Evolutionary conservation across 2,329 filamentous ascomycete species (phyloP).

Genomic region (Ascochyta viciae-villosae): DNA sequence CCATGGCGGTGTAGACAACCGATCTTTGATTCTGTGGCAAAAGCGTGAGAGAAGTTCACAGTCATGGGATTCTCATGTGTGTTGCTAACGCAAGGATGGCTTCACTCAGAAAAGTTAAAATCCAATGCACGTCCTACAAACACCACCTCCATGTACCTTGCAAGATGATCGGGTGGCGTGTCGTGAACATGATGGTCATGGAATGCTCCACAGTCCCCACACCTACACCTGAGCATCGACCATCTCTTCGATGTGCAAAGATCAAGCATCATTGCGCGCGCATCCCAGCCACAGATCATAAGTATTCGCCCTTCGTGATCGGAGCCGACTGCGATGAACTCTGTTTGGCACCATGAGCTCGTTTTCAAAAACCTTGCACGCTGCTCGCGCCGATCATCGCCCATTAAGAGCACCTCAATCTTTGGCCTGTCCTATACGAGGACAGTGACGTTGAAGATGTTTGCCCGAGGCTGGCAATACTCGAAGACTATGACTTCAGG

Average conservation of each 20-base stretch:
- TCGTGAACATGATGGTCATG: neutral
- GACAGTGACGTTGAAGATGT: neutral
- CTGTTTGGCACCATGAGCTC: neutral
- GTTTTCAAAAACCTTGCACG: neutral
- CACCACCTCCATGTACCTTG: neutral
- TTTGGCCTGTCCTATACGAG: neutral
- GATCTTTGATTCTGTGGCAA: neutral
- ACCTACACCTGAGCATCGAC: neutral
- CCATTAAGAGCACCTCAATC: too few species aligned
- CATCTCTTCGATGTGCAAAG: neutral
- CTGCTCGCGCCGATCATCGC: neutral
- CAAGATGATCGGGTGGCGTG: neutral
- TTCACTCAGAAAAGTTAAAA: neutral
- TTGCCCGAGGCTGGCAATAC: neutral
- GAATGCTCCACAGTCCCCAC: neutral
- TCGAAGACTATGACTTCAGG: neutral
- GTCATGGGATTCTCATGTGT: neutral
- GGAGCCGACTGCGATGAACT: neutral
- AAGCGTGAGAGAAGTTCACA: neutral
- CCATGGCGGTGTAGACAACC: slow-evolving; percentile 1
- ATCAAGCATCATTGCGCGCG: neutral
- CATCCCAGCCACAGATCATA: neutral
- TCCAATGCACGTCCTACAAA: neutral
- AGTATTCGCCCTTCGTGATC: neutral
- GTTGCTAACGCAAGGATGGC: neutral